phyloP scores from a whole-genome alignment of 1,284 basidiomycete species.

The Singerocomus rubriflavus region DNA sequence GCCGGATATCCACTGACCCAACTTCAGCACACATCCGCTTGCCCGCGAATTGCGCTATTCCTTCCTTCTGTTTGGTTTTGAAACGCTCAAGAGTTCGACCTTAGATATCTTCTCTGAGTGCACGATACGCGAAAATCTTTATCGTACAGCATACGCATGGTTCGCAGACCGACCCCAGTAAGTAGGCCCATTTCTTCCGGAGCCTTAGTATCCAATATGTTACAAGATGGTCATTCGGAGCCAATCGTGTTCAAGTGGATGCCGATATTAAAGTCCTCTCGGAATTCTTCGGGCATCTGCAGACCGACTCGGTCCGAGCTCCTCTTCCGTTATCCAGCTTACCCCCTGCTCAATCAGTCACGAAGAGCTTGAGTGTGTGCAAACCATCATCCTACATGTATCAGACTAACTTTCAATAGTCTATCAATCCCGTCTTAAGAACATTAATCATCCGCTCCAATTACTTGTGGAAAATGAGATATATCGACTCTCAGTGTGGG shows the following conservation, averaged over 20 bases:
- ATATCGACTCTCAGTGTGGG: conserved; percentile 84
- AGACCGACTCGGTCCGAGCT: conserved; percentile 69
- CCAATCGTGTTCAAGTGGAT: conserved; percentile 85
- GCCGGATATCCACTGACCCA: conserved; percentile 2
- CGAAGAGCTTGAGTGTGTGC: conserved; percentile 45
- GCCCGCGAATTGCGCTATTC: conserved; percentile 89
- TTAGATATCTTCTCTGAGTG: conserved; percentile 86
- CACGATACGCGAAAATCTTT: conserved; percentile 74
- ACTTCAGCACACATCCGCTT: conserved; percentile 81
- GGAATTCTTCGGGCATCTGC: conserved; percentile 79
- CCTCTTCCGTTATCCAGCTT: conserved; percentile 71
- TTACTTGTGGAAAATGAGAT: conserved; percentile 91
- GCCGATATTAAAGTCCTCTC: conserved; percentile 86
- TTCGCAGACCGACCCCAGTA: conserved; percentile 88
- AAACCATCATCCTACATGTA: background rate
- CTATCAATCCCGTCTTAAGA: conserved; percentile 56
- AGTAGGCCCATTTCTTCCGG: conserved; percentile 29
- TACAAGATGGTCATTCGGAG: conserved; percentile 89
- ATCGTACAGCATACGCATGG: conserved; percentile 85
- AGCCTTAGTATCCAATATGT: conserved; percentile 1
- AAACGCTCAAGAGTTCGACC: conserved; percentile 84
- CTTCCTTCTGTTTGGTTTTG: conserved; percentile 91
- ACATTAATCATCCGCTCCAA: conserved; percentile 70
- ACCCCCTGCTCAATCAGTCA: conserved; percentile 46
- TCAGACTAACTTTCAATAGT: conserved; percentile 38